These are phyloP conservation scores for Nitzschia putrida DNA, from an alignment of 108 stramenopile species.

Conservation along the genomic window DNA sequence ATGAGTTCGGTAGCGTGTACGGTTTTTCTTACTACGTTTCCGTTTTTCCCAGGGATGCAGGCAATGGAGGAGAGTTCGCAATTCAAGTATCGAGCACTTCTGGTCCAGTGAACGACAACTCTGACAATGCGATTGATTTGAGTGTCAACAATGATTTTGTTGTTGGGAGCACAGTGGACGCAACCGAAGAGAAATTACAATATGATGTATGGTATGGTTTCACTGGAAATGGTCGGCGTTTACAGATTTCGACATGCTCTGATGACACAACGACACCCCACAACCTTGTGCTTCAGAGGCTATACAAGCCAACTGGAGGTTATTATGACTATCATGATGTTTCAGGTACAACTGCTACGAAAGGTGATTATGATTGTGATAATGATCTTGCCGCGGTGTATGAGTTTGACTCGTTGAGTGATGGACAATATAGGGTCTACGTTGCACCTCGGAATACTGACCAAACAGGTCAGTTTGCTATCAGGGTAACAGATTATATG, in stretches of 20 bases:
- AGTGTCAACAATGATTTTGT: not conserved
- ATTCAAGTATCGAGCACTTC: not conserved
- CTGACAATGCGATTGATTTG: not conserved
- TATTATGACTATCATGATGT: not conserved
- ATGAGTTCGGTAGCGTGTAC: not conserved
- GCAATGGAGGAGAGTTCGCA: not conserved
- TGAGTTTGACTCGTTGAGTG: not conserved
- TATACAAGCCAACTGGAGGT: no score
- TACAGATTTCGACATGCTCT: not conserved
- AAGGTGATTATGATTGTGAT: not conserved
- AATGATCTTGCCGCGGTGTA: not conserved
- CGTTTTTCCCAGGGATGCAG: not conserved
- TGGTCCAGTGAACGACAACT: not conserved
- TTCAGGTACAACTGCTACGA: not conserved
- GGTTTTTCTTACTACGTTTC: not conserved
- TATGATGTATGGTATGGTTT: not conserved
- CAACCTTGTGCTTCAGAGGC: not conserved
- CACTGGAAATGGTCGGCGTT: not conserved
- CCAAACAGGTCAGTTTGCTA: not conserved
- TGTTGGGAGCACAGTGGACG: not conserved
- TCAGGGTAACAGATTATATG: not conserved
- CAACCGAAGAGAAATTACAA: not conserved
- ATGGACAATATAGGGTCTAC: not conserved
- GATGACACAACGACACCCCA: not conserved
- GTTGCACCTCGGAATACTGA: not conserved